Evolutionary conservation across 2,329 filamentous ascomycete genomes (phyloP).

Genomic region (Cercospora brassicicola): DNA sequence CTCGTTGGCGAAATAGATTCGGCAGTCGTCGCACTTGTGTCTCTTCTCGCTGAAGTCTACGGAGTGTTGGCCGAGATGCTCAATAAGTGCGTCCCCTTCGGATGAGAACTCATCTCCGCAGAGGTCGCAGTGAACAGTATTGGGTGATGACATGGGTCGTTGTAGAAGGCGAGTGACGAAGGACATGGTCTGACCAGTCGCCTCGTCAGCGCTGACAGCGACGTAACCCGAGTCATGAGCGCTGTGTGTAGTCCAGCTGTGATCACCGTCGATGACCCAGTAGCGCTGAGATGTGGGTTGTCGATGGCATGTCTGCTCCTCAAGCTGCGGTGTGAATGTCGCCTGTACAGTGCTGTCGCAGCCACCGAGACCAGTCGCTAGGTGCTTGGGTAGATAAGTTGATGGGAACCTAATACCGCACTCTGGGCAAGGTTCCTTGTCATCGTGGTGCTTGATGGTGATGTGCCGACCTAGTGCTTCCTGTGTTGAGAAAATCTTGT

Average conservation of each 20-base stretch:
- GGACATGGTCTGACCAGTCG: conserved; percentile 22
- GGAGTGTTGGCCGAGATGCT: conserved; percentile 29
- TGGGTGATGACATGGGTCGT: conserved; percentile 17
- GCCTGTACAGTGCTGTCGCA: conserved; percentile 27
- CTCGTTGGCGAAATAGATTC: conserved; percentile 30
- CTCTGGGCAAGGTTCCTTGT: conserved; percentile 27
- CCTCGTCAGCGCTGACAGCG: conserved; percentile 13
- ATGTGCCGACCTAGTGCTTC: conserved; percentile 20
- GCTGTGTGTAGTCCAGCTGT: conserved; percentile 16
- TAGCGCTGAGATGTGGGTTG: conserved; percentile 24
- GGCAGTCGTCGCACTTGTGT: conserved; percentile 30
- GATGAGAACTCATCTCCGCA: conserved; percentile 25
- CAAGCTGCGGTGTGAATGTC: conserved; percentile 18
- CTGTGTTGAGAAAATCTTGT: conserved; percentile 22
- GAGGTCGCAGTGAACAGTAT: conserved; percentile 24
- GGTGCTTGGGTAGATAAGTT: conserved; percentile 23
- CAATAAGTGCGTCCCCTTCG: conserved; percentile 19
- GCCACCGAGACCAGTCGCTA: conserved; percentile 27
- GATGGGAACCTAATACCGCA: conserved; percentile 25
- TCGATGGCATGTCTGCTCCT: conserved; percentile 10
- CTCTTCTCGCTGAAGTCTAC: conserved; percentile 29
- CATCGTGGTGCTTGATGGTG: conserved; percentile 19
- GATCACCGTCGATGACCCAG: conserved; percentile 29
- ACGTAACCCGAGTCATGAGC: conserved; percentile 5
- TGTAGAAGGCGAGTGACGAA: conserved; percentile 23